Evolutionary conservation across 352 stramenopile genomes (phyloP).

Genomic region (Globisporangium viniferum): DNA sequence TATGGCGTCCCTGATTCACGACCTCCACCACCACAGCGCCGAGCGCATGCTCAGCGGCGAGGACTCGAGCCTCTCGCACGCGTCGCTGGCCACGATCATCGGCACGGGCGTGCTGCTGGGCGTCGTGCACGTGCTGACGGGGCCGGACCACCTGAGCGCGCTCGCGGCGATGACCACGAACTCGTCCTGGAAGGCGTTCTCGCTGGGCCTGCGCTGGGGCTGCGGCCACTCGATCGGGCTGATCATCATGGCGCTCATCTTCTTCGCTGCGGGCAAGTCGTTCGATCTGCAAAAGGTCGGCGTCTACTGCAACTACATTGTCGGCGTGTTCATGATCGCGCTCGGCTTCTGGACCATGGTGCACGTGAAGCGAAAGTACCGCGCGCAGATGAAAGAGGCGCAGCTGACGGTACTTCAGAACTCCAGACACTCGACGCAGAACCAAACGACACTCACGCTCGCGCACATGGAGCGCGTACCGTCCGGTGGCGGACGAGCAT

Average conservation of each 20-base stretch:
- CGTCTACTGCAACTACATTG: constrained; percentile 65
- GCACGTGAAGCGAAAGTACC: constrained; percentile 54
- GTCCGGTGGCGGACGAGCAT: neutral
- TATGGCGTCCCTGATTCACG: neutral
- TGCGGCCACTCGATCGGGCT: constrained; percentile 89
- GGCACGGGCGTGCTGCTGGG: constrained; percentile 21
- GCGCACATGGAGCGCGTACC: constrained; percentile 10
- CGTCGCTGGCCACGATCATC: constrained; percentile 22
- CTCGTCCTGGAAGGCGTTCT: constrained; percentile 78
- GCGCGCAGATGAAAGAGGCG: constrained; percentile 37
- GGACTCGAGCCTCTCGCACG: constrained; percentile 20
- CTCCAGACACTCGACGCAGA: neutral
- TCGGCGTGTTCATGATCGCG: constrained; percentile 79
- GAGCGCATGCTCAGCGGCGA: constrained; percentile 18
- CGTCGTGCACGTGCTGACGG: constrained; percentile 30
- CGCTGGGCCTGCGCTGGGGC: constrained; percentile 88
- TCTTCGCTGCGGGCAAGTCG: constrained; percentile 59
- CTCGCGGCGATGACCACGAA: constrained; percentile 83
- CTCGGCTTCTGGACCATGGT: constrained; percentile 57
- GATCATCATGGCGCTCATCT: constrained; percentile 81
- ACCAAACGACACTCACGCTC: neutral
- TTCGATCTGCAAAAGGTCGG: constrained; percentile 52
- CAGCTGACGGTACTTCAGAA: neutral
- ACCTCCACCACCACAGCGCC: neutral
- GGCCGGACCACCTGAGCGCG: constrained; percentile 88